Base-by-base conservation (phyloP, 305 asterid species). In the Rubia tinctorum region DNA sequence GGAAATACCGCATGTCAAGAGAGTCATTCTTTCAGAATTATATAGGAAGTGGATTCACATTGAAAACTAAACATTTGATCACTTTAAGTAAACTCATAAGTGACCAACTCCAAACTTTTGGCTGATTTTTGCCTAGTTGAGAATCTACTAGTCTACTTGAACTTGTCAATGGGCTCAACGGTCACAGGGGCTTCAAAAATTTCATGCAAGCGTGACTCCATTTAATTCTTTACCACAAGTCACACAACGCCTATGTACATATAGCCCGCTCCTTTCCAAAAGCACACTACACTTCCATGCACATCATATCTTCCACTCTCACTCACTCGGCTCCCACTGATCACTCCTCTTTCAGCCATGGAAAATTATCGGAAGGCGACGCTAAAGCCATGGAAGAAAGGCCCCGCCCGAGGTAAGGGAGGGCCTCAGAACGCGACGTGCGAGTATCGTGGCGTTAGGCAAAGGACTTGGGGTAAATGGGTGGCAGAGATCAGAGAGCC, bases 391-490 rank as follows among this genome's bases (percentile, higher is more conserved):
- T 95, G 99, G 99, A 95, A 92, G 84, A 95, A 95, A 67, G 99
- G 99, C 10, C 98, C 99, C 0, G 96, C 99, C 4, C 75, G 98
- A 78, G 98, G 99, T 39, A 92, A 92, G 78, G 99, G 99, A 4
- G 98, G 98, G 4, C 99, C 99, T 7, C 98, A 92, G 80, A 95
- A 95, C 9, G 89, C 98, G 13, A 84, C 72, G 69, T 95, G 99
- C 5, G 99, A 90, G 83, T 95, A 90, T 58, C 87, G 99, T 8
- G 98, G 99, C 0, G 99, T 92, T 55, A 87, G 98, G 22, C 98
- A 95, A 77, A 79, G 99, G 71, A 95, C 99, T 0, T 95, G 98
- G 98, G 99, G 98, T 0, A 95, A 95, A 77, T 94, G 98, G 99
- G 97, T 94, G 42, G 99, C 98, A 0, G 99, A 94, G 80, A 94